Conservation (phyloP, 345 rosid species). For the Psidium guajava region DNA sequence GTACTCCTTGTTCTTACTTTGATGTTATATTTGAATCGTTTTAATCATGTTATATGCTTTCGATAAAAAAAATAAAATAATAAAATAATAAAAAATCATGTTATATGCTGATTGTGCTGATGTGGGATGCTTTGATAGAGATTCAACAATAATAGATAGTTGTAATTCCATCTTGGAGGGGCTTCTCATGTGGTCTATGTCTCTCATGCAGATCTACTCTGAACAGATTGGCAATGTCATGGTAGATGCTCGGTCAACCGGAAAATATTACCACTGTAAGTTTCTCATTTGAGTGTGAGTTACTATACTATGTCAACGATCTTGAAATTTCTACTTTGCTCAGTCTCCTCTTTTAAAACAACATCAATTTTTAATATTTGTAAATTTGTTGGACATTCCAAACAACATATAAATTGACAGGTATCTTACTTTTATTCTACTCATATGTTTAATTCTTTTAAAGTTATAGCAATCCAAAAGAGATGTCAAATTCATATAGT, state of each 20-base stretch:
- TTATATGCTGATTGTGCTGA: background rate
- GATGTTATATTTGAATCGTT: background rate
- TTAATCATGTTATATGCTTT: background rate
- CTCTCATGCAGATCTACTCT: conserved; percentile 64
- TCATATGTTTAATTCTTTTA: background rate
- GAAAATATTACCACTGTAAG: conserved; percentile 98
- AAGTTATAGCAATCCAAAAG: background rate
- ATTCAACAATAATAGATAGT: background rate
- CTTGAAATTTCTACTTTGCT: background rate
- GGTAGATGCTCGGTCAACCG: conserved; percentile 97
- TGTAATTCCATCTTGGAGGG: background rate
- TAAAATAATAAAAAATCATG: background rate
- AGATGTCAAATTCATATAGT: background rate
- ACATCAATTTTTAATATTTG: background rate
- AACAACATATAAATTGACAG: background rate
- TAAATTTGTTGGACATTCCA: background rate
- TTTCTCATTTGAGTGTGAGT: background rate
- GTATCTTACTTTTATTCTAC: background rate
- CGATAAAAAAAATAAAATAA: too few relatives aligned
- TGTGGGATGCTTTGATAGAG: background rate
- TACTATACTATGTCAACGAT: background rate
- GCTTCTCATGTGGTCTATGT: background rate
- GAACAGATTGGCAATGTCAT: conserved; percentile 99
- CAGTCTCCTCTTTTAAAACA: background rate
- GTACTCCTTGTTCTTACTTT: background rate